Base-by-base conservation (phyloP, 2,329 filamentous ascomycete species). In the Fusarium napiforme region DNA sequence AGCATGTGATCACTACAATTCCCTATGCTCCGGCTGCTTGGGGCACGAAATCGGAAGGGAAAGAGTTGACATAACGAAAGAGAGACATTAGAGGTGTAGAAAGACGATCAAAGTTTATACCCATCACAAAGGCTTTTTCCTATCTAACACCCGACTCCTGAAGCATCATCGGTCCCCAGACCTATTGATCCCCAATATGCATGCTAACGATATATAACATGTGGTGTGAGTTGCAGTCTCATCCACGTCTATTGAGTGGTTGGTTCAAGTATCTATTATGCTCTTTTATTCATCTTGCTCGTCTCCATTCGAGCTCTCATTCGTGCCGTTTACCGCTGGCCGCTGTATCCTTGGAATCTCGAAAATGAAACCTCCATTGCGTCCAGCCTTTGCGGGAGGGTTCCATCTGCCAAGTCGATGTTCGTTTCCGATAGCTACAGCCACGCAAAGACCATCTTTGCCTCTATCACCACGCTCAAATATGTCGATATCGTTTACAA, bases 281-380 rank as follows among this genome's bases (percentile, higher is more conserved):
- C 73, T 76, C 74, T 65, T 65, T 75, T 60, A 76, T 67, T 77
- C 74, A 62, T 76, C 75, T 45, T 76, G 65, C 52, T 75, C 71
- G 14, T 72, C 75, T 15, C 59, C 74, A 15, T 63, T 69, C 52
- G 71, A 64, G 37, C 65, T 76, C 53, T 80, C 78, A 36, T 79
- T 78, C 55, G 78, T 77, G 26, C 82, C 83, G 61, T 84, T 83
- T n/a, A 71, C 76, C 61, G 64, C 75, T 23, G 72, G 71, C 69
- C 76, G 81, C 49, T 78, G 76, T 75, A 83, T 75, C 78, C 83
- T 85, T 19, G 93, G 89, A 39, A 98, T 89, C 80, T 97, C 95
- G 79, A 97, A 97, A 15, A 98, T 88, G 30, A 96, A 89, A n/a
- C 93, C 93, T 11, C 94, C 93, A 79, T 97, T 98, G 74, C 91